These are phyloP conservation scores for Rhizophora mangle DNA, from an alignment of 345 rosid genomes.

Conservation along the genomic window DNA sequence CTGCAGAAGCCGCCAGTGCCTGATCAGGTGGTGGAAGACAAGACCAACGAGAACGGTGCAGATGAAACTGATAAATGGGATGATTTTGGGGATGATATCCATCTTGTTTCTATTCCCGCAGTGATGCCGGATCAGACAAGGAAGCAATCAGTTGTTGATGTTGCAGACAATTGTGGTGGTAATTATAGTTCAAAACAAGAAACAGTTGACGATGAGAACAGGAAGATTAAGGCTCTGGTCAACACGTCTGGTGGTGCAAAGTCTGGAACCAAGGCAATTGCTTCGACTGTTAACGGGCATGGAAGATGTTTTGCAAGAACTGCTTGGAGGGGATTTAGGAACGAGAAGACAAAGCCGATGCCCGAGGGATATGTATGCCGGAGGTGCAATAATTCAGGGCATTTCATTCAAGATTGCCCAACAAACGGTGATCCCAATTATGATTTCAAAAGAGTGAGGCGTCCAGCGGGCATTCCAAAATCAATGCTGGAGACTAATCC, in stretches of 20 bases:
- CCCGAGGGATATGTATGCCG: constrained; percentile 93
- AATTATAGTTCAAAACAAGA: no score
- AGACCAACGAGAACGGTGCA: no score
- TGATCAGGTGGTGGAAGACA: no score
- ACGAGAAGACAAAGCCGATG: neutral
- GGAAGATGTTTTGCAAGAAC: constrained; percentile 96
- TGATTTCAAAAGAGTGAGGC: constrained; percentile 86
- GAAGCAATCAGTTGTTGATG: constrained; percentile 10
- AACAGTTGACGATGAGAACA: constrained; percentile 56
- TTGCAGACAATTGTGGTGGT: no score
- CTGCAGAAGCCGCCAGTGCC: no score
- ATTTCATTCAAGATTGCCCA: constrained; percentile 97
- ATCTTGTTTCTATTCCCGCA: constrained; percentile 61
- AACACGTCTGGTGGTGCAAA: constrained; percentile 88
- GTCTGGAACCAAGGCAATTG: constrained; percentile 41
- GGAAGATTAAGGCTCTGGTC: constrained; percentile 81
- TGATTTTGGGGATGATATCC: constrained; percentile 94
- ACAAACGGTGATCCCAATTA: constrained; percentile 93
- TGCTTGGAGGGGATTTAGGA: constrained; percentile 21
- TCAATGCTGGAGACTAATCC: constrained; percentile 95
- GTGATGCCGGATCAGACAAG: constrained; percentile 49
- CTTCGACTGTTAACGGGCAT: neutral
- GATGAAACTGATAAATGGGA: constrained; percentile 74
- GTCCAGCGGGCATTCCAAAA: constrained; percentile 95
- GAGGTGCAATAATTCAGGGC: constrained; percentile 93